Percentiles rank a stretch among this genome's conserved stretches.
Conservation (phyloP, 495 filamentous ascomycete genomes). For the Polyplosphaeria fusca region DNA sequence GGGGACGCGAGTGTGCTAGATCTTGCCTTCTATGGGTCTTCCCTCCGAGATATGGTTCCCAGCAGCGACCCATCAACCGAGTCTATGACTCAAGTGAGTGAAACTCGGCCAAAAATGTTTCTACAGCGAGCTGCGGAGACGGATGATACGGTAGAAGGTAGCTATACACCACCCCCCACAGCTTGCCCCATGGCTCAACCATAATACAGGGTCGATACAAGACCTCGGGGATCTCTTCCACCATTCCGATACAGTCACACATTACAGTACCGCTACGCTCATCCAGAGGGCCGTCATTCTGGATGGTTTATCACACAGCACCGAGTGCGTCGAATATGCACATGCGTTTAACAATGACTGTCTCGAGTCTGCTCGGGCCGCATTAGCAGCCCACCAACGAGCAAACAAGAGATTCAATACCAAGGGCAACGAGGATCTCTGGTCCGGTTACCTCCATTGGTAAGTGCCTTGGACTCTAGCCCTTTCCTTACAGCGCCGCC, state of each 20-base stretch:
- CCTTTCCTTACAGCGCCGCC: not conserved
- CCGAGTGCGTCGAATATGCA: conserved; percentile 60
- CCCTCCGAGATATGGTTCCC: not conserved
- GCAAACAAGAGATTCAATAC: conserved; percentile 51
- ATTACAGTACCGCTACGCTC: conserved; percentile 54
- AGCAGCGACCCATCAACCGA: no score
- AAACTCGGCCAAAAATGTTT: no score
- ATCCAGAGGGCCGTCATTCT: conserved; percentile 62
- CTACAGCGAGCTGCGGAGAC: no score
- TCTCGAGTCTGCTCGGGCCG: conserved; percentile 55
- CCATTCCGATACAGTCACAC: conserved; percentile 56
- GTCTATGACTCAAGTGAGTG: no score
- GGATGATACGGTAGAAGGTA: no score
- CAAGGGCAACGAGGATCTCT: conserved; percentile 42
- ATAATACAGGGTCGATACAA: no score
- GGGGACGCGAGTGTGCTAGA: conserved; percentile 13
- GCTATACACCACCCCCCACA: no score
- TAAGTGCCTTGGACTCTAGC: conserved; percentile 34
- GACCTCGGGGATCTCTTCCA: conserved; percentile 44
- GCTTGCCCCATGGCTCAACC: no score
- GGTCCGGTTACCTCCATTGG: conserved; percentile 63
- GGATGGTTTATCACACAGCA: conserved; percentile 49
- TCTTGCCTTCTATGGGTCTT: not conserved
- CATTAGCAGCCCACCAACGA: conserved; percentile 53
- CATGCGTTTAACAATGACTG: conserved; percentile 60